Conservation (phyloP, 306 rosid species). For the Notholithocarpus densiflorus region DNA sequence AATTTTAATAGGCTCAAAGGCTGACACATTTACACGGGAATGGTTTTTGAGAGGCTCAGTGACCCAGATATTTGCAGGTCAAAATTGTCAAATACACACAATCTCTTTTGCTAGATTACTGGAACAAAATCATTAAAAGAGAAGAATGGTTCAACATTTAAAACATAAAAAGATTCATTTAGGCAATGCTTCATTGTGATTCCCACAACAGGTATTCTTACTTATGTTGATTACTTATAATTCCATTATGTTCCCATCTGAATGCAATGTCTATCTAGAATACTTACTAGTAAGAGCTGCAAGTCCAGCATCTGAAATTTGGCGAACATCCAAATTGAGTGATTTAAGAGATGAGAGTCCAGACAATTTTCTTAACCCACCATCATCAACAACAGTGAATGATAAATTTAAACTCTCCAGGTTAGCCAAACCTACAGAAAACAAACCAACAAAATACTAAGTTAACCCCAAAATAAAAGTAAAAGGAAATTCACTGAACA, state of each 20-base stretch:
- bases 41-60: neutral
- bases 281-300: slow-evolving; percentile 74
- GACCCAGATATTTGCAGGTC: neutral
- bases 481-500: neutral
- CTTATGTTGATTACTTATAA: neutral
- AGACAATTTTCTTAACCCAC: slow-evolving; percentile 66
- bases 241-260: neutral
- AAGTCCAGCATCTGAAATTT: slow-evolving; percentile 80
- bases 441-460: slow-evolving; percentile 11
- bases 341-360: slow-evolving; percentile 85
- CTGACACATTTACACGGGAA: neutral
- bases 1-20: neutral
- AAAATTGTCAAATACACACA: neutral
- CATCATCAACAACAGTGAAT: slow-evolving; percentile 65
- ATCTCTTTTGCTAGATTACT: neutral
- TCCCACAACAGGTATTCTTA: neutral
- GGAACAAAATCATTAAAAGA: neutral
- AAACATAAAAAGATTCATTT: neutral
- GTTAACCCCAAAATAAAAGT: neutral
- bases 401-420: slow-evolving; percentile 88
- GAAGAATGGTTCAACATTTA: neutral
- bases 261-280: slow-evolving; percentile 1
- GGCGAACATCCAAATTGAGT: slow-evolving; percentile 88
- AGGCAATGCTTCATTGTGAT: neutral
- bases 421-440: slow-evolving; percentile 64